phyloP scores from a whole-genome alignment of 2,329 filamentous ascomycete species.

The Aspergillus nomiae region DNA sequence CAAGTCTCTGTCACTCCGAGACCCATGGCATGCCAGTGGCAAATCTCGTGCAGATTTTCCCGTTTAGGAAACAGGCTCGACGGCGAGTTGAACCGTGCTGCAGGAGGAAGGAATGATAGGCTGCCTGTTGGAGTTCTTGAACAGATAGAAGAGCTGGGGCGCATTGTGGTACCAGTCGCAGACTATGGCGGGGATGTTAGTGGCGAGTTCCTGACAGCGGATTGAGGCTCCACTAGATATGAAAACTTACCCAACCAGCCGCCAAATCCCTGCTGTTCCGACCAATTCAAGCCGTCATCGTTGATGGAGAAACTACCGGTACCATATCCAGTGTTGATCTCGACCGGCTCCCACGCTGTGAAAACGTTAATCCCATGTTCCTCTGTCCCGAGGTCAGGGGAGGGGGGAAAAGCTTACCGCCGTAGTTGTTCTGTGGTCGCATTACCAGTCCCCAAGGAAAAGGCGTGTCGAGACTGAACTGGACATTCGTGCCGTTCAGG shows the following conservation, averaged over 20 bases:
- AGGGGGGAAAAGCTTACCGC: conserved; percentile 29
- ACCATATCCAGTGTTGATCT: conserved; percentile 39
- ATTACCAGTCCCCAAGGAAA: conserved; percentile 37
- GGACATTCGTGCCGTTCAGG: conserved; percentile 36
- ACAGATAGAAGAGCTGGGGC: conserved; percentile 43
- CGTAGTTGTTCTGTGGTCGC: conserved; percentile 33
- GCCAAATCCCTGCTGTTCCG: conserved; percentile 33
- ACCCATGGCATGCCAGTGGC: conserved; percentile 14
- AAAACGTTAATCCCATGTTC: conserved; percentile 4
- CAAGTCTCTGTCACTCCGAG: background rate
- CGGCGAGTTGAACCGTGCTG: conserved; percentile 33
- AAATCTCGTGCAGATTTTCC: conserved; percentile 4
- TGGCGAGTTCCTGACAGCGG: conserved; percentile 6
- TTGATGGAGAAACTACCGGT: conserved; percentile 33
- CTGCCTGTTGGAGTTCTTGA: conserved; percentile 19
- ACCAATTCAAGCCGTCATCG: conserved; percentile 29
- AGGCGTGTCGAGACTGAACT: conserved; percentile 31
- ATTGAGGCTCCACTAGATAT: background rate
- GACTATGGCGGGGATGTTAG: conserved; percentile 25
- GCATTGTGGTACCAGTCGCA: conserved; percentile 44
- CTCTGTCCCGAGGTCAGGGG: background rate
- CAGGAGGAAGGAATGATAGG: conserved; percentile 34
- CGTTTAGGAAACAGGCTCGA: conserved; percentile 27
- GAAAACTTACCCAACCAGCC: conserved; percentile 43
- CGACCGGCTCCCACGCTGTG: conserved; percentile 39